Evolutionary conservation across 139 green algal species (phyloP), one percentile per base, ranked within the genome.

Genomic region (Yamagishiella unicocca): DNA sequence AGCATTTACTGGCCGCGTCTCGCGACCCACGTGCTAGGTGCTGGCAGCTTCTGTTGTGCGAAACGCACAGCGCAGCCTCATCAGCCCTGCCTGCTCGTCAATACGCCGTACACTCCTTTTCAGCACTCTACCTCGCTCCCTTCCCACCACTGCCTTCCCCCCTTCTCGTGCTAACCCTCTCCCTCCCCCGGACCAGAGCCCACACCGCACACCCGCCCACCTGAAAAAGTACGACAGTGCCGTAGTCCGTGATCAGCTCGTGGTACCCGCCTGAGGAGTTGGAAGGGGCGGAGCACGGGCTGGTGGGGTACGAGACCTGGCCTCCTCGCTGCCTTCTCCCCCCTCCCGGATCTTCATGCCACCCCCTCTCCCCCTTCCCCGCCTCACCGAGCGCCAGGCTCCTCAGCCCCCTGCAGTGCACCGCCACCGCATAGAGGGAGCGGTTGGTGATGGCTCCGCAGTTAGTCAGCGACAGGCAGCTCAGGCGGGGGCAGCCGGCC

Each of bases 381-480:
- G 14, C 73, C 73, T 29, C 64, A 86, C 80, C 80, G 42, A 86
- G 80, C 31, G 21, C 31, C 43, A 86, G 62, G 24, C 45, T 50
- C 2, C 3, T 54, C 5, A 86, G 61, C 21, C 80, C 64, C 27
- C 78, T 53, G 84, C 87, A 93, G 78, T 89, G 78, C 40, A 64
- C 72, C 1, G 90, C 90, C 1, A 90, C 40, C 6, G 90, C 83
- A 50, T 91, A 93, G 38, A 93, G 58, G 2, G 87, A 87, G 33
- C 90, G 84, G 79, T 93, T 74, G 7, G 87, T 90, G 66, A 91
- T 77, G 66, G 82, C 79, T 40, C 85, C 85, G 75, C 90, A 93
- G 88, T 93, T 90, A 67, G 74, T 75, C 24, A 93, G 88, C 24
- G 84, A 54, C 17, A 93, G 74, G 53, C 35, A 27, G 66, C 43